Evolutionary conservation across 371 early-diverging fungal species (phyloP).

Genomic region (Rhizopus stolonifer): DNA sequence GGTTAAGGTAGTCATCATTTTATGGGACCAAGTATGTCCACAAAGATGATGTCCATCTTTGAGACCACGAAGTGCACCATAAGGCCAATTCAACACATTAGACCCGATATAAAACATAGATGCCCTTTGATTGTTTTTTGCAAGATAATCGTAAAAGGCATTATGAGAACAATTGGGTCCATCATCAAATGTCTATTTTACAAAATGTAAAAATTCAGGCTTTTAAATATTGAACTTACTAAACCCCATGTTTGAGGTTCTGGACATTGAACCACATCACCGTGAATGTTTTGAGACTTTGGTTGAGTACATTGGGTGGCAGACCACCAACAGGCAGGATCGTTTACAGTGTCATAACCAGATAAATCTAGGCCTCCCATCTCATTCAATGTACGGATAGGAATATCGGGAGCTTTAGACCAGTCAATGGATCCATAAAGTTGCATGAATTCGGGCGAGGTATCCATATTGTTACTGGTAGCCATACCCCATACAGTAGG

Average conservation of each 20-base stretch:
- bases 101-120: constrained; percentile 54
- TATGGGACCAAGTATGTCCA: constrained; percentile 60
- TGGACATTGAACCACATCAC: constrained; percentile 38
- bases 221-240: constrained; percentile 11
- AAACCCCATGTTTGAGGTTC: constrained; percentile 46
- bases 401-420: constrained; percentile 33
- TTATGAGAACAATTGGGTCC: constrained; percentile 50
- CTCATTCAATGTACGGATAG: constrained; percentile 23
- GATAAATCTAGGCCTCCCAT: constrained; percentile 32
- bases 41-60: constrained; percentile 51
- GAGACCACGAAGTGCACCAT: constrained; percentile 48
- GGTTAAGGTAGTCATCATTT: constrained; percentile 50
- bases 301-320: constrained; percentile 32
- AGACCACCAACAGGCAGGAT: constrained; percentile 51
- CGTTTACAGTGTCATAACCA: constrained; percentile 30
- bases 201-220: neutral
- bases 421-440: constrained; percentile 42
- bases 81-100: constrained; percentile 44
- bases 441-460: constrained; percentile 33
- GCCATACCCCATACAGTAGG: constrained; percentile 39
- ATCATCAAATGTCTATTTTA: constrained; percentile 38
- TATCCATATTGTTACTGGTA: constrained; percentile 43
- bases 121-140: constrained; percentile 36
- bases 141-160: constrained; percentile 43
- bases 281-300: constrained; percentile 28